Evolutionary conservation across 2,329 filamentous ascomycete genomes (phyloP), one percentile per base, ranked within the genome.

Genomic region (Scopulariopsis brevicaulis): DNA sequence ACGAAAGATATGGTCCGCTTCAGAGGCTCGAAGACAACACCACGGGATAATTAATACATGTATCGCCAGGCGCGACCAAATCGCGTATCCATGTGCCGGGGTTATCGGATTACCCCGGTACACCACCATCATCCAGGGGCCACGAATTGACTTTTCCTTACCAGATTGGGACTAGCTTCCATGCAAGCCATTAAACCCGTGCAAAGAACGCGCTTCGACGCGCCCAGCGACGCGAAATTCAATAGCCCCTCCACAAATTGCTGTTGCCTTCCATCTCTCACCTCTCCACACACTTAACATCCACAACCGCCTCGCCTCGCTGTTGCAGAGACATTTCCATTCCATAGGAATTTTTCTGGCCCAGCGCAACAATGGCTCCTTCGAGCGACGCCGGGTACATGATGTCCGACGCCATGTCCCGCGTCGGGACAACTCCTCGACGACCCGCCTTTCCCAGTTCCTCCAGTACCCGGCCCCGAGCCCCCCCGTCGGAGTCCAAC

Each of bases 401-500:
- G 64, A 83, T 83, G 78, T 84, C 81, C 61, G 81, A 84, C 64
- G 77, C 72, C 59, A 71, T 73, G 55, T 76, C 74, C 52, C 70
- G 73, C 61, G 66, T 71, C 53, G 69, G 70, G 46, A 65, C 69
- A 57, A 76, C 78, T 51, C 76, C 77, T 55, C 72, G 72, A 61
- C 69, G 72, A 59, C 71, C 72, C 60, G 66, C 69, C 34, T 72
- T 75, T 57, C 75, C 75, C 59, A 77, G 78, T 51, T 82, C 80
- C 8, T 81, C 80, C 7, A 74, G 75, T 43, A 71, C 75, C 15
- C 75, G 80, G 43, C 80, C 81, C 28, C 72, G 79, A 63, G 81
- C 74, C 0, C 83, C 82, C n/a, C 83, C 81, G 1, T 85, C 83
- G 4, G 83, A 86, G 69, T 57, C 55, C 7, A 84, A 79, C 61